A percentile compares a stretch with the other conserved stretches of the same genome.
Conservation (phyloP, 1,139 yeast genomes). For the Petasospora rhodanensis region DNA sequence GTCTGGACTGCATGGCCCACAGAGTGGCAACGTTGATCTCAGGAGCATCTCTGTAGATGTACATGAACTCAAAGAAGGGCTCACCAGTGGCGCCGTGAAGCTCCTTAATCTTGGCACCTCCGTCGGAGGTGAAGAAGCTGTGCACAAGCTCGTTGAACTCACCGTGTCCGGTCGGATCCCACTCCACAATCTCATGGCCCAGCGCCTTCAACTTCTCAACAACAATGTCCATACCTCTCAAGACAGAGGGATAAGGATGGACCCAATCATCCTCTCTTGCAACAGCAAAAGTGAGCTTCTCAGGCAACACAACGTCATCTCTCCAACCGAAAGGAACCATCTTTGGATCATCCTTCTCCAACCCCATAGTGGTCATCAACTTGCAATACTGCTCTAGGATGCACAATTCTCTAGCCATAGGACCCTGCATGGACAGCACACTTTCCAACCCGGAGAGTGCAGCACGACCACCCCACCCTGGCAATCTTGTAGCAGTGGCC, state of each 20-base stretch:
- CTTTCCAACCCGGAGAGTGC: slow-evolving; percentile 58
- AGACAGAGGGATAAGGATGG: slow-evolving; percentile 59
- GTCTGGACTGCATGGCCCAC: slow-evolving; percentile 34
- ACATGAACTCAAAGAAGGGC: slow-evolving; percentile 37
- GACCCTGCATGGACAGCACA: slow-evolving; percentile 52
- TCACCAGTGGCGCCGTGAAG: slow-evolving; percentile 31
- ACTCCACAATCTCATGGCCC: slow-evolving; percentile 59
- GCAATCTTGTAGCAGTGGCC: slow-evolving; percentile 47
- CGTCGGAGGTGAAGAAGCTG: slow-evolving; percentile 34
- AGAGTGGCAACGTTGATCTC: slow-evolving; percentile 33
- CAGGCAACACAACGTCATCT: slow-evolving; percentile 37
- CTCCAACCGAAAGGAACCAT: slow-evolving; percentile 30
- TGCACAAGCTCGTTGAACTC: slow-evolving; percentile 11
- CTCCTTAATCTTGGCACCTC: slow-evolving; percentile 30
- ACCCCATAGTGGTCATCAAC: slow-evolving; percentile 34
- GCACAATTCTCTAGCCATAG: slow-evolving; percentile 53
- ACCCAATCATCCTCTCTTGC: slow-evolving; percentile 41
- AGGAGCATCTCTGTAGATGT: slow-evolving; percentile 29
- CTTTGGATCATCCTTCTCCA: slow-evolving; percentile 27
- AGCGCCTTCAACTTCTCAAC: slow-evolving; percentile 41
- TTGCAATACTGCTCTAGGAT: slow-evolving; percentile 63
- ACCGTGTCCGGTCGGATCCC: slow-evolving; percentile 39
- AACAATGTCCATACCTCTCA: slow-evolving; percentile 45
- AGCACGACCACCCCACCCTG: slow-evolving; percentile 47
- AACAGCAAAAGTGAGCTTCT: slow-evolving; percentile 43